Conservation (phyloP, 2,329 filamentous ascomycete species). For the Hypoxylon sp. region DNA sequence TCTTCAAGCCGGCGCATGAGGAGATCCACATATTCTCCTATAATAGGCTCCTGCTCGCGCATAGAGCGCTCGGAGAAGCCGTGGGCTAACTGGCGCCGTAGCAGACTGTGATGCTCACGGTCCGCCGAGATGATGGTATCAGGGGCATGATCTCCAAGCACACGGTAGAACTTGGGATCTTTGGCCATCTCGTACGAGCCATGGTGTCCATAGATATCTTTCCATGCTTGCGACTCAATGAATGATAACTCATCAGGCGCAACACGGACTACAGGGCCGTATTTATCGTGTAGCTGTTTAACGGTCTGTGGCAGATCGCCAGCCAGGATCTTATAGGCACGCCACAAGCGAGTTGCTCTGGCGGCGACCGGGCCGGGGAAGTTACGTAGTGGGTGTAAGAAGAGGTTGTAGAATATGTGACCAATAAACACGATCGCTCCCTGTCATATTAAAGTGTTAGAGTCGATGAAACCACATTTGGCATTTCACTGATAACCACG, state of each 20-base stretch:
- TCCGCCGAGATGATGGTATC: conserved; percentile 1
- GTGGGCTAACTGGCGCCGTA: conserved; percentile 11
- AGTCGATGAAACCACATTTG: not conserved
- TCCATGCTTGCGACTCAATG: conserved; percentile 55
- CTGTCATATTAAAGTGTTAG: conserved; percentile 15
- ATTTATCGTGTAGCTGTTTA: conserved; percentile 22
- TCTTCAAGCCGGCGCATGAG: conserved; percentile 41
- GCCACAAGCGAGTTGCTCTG: conserved; percentile 16
- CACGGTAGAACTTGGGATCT: conserved; percentile 8
- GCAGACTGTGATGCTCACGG: conserved; percentile 7
- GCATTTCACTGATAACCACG: not conserved
- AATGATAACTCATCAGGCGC: conserved; percentile 61
- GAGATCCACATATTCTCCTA: conserved; percentile 44
- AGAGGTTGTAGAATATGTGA: conserved; percentile 27
- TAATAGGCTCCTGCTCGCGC: conserved; percentile 46
- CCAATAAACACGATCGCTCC: not conserved
- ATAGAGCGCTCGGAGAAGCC: conserved; percentile 36
- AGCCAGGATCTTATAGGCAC: not conserved
- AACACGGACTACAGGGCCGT: conserved; percentile 57
- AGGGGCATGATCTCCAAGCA: not conserved
- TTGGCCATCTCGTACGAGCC: conserved; percentile 47
- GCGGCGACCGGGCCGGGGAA: conserved; percentile 31
- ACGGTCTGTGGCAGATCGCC: conserved; percentile 10
- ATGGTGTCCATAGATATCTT: conserved; percentile 57
- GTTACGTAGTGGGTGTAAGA: conserved; percentile 31